A percentile compares a stretch with the other conserved stretches of the same genome.
These are phyloP conservation scores for Sporothrix euskadiensis DNA, from an alignment of 2,329 filamentous ascomycete genomes.

Conservation along the genomic window DNA sequence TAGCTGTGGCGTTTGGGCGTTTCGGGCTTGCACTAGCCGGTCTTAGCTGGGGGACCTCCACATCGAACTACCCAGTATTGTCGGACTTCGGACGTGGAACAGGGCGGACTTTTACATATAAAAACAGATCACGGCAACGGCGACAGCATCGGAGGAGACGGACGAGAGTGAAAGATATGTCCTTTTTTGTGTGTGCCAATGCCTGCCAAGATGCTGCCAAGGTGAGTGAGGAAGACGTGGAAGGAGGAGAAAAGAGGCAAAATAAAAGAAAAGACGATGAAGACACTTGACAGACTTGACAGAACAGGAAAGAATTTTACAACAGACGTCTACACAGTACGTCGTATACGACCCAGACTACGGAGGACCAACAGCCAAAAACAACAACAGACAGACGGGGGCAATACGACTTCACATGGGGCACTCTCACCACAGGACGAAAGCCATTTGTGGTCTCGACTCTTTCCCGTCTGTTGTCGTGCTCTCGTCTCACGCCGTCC, in stretches of 20 bases:
- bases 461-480: not conserved
- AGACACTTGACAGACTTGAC: not conserved
- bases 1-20: not conserved
- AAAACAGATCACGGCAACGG: not conserved
- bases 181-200: not conserved
- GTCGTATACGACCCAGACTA: no score
- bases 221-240: not conserved
- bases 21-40: not conserved
- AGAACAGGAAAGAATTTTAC: not conserved
- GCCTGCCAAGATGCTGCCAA: not conserved
- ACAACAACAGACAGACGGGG: not conserved
- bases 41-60: not conserved
- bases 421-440: not conserved
- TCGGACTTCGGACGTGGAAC: not conserved
- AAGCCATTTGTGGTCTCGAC: not conserved
- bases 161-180: not conserved
- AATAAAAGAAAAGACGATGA: not conserved
- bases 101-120: not conserved
- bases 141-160: not conserved
- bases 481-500: not conserved
- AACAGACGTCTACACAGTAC: not conserved
- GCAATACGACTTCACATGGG: not conserved
- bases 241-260: not conserved
- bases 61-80: not conserved
- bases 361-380: not conserved